Base-by-base conservation (phyloP, 176 grass and related monocot species). In the Raddia distichophylla region DNA sequence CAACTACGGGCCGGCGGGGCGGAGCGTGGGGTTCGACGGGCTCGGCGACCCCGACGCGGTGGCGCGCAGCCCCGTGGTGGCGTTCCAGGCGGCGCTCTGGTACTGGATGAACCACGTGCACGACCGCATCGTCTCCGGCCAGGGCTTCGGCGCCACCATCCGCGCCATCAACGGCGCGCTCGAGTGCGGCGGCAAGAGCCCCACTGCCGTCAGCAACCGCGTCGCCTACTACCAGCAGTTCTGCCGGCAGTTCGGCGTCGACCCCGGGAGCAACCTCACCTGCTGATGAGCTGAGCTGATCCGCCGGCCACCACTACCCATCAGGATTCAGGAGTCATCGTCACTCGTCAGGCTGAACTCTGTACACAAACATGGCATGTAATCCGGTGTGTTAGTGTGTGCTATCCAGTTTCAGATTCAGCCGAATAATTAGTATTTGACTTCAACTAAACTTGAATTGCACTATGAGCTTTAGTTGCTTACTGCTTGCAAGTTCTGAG, bases 11-110 rank as follows among this genome's bases (percentile, higher is more conserved):
- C 83, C 92, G 4, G 94, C 94, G 1, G 94, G 95, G 13, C 0
- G 80, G 40, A 92, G 87, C 88, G 87, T 97, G 70, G 95, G 95
- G 8, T 97, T 97, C 84, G 86, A 97, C 80, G 95, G 95, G 46
- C 60, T 97, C 2, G 59, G 60, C 35, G 84, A 91, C 35, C 95
- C 95, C 1, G 95, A 91, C 70, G 91, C 88, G 20, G 95, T 94
- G 50, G 90, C 92, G 33, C 81, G 75, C 59, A 93, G 91, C 69
- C 85, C 87, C 27, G 53, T 86, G 1, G 43, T 89, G 10, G 93
- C 92, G 3, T 97, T 97, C 92, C 93, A 80, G 74, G 3, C 92
- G 1, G 92, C 90, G 44, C 72, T 97, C 32, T 97, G 94, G 94
- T 97, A 81, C 81, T 97, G 94, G 94, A 92, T 89, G 80, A 73